Base-by-base conservation (phyloP, 345 rosid genomes). In the Turnera subulata region DNA sequence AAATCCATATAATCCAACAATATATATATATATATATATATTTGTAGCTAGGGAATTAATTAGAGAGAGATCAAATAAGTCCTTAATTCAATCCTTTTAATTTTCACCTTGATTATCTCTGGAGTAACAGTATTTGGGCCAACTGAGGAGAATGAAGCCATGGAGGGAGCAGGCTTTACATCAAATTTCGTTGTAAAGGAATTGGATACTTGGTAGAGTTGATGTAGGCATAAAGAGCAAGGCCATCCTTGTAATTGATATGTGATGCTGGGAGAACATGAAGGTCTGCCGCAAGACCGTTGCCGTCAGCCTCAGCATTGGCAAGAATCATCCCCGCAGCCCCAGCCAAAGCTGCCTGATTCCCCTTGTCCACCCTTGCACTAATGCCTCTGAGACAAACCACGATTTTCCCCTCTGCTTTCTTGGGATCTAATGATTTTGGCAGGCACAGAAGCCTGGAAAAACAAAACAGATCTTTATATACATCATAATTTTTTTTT, bases 361-460 rank as follows among this genome's bases (percentile, higher is more conserved):
- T 1, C 6, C 29, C 23, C 29, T 47, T 47, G 1, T 47, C 51
- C 1, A 47, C 16, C 2, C 13, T 22, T 10, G 24, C 11, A 4
- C 15, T 9, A 0, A 2, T 12, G 2, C 67, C 59, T 1, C 54
- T 14, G 18, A 32, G 16, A 37, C 67, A 63, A 11, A 44, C 15
- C 46, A 63, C 45, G 12, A 63, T 53, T 5, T 53, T 63, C 16
- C 67, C 67, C 11, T 19, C 8, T 6, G 26, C 65, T n/a, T 61
- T 61, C 12, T 12, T 26, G 6, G 38, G 39, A 13, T 61, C 65
- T 0, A 61, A 50, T 20, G 63, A 20, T 21, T 40, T 53, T 1
- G 17, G 44, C 6, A 6, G 10, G 29, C 54, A 59, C 6, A n/a
- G 10, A 11, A 6, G 11, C 6, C 56, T 50, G 53, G 6, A 15